Evolutionary conservation across 257 asterid species (phyloP).

Genomic region (Capsicum baccatum): DNA sequence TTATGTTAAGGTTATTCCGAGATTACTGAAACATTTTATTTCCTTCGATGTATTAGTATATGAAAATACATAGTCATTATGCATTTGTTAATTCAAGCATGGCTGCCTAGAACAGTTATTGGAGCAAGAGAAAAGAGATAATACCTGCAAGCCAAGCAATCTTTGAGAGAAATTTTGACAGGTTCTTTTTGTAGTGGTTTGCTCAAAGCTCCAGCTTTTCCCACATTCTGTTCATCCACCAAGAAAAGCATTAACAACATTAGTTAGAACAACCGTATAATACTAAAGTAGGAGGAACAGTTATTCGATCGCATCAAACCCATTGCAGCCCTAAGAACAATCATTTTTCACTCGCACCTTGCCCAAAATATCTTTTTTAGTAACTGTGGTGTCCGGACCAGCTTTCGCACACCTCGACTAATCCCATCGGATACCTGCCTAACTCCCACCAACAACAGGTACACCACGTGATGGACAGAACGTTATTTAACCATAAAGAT

Average conservation of each 20-base stretch:
- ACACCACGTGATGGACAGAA: background rate
- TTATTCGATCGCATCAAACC: background rate
- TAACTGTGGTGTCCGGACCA: too few relatives aligned
- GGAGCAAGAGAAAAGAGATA: background rate
- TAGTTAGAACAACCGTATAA: background rate
- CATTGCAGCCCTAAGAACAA: constrained; percentile 7
- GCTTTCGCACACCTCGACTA: too few relatives aligned
- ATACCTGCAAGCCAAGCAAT: constrained; percentile 98
- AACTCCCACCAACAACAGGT: too few relatives aligned
- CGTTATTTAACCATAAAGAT: background rate
- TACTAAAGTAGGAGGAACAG: background rate
- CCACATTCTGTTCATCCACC: constrained; percentile 49
- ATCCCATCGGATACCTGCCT: too few relatives aligned
- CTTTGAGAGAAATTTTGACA: constrained; percentile 91
- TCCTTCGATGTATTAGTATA: background rate
- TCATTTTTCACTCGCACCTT: background rate
- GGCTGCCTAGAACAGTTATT: background rate
- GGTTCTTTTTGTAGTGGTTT: constrained; percentile 67
- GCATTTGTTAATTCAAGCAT: background rate
- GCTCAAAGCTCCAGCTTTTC: constrained; percentile 53
- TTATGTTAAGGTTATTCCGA: background rate
- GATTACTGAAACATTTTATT: background rate
- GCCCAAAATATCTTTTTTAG: background rate
- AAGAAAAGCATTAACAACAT: background rate
- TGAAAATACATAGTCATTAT: background rate